Evolutionary conservation across 1,139 yeast genomes (phyloP), one percentile per base, ranked within the genome.

Genomic region (Kodamaea suecica): DNA sequence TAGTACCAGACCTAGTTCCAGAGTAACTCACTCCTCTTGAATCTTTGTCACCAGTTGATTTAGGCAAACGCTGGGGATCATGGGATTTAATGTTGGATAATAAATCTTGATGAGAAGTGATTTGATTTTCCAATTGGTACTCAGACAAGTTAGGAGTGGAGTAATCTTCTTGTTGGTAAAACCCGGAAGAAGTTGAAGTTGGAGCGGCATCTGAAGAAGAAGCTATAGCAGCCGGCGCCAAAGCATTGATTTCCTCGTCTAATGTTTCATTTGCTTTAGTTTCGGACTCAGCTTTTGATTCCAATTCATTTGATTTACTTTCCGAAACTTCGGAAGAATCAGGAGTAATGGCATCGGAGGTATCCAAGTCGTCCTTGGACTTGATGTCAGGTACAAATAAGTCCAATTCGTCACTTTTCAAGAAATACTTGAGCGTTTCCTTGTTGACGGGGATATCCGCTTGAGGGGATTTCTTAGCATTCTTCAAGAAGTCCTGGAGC

Each of bases 121-220:
- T 68, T 34, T 65, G 63, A 43, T 70, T 52, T 15, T 62, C 68
- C 43, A 70, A 54, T 50, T 70, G 76, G 47, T 63, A 70, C 44
- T 70, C 73, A 0, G 74, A 67, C 34, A 70, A 57, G 45, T 70
- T 69, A 11, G 76, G 76, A n/a, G 70, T 66, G 9, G 73, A 65
- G 47, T 64, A 68, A 35, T 52, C 61, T 11, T 51, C 57, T 34
- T 51, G 57, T 31, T 49, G 49, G 37, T 57, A 55, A 30, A 57
- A 40, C 8, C 12, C n/a, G 34, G 36, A 5, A 14, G 7, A 37
- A 30, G 43, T n/a, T n/a, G n/a, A n/a, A n/a, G n/a, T n/a, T n/a
- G n/a, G 21, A n/a, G 39, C 16, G 10, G 34, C 19, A 4, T 38
- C 32, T 12, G 41, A 24, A 12, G 39, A 25, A 15, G 43, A 8